These are phyloP conservation scores for Aphanoascus verrucosus DNA, from an alignment of 2,329 filamentous ascomycete genomes.

Conservation along the genomic window DNA sequence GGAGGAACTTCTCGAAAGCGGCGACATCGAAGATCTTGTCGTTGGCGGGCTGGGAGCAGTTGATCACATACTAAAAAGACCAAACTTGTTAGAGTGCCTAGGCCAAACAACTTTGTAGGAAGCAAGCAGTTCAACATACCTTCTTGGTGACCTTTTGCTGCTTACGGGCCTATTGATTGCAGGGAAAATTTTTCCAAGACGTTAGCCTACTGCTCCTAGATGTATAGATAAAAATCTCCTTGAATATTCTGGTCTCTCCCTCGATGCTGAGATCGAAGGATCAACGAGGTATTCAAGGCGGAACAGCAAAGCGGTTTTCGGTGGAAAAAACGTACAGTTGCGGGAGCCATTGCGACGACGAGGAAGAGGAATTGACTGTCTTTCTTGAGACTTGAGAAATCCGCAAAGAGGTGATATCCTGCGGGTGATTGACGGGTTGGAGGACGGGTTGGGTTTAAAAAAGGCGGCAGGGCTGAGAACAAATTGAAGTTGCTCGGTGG, in stretches of 20 bases:
- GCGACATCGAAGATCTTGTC: constrained; percentile 99
- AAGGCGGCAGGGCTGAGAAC: background rate
- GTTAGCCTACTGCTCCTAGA: constrained; percentile 86
- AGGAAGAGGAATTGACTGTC: constrained; percentile 9
- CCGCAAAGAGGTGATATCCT: constrained; percentile 90
- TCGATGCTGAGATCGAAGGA: constrained; percentile 15
- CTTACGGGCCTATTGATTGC: constrained; percentile 35
- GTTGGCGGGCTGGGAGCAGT: constrained; percentile 92
- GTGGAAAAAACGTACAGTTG: constrained; percentile 62
- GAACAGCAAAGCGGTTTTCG: constrained; percentile 88
- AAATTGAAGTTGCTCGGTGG: constrained; percentile 4
- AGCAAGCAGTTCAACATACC: constrained; percentile 23
- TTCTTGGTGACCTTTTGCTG: constrained; percentile 42
- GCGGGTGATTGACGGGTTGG: constrained; percentile 38
- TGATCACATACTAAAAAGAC: constrained; percentile 78
- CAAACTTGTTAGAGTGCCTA: background rate
- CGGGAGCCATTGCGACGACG: constrained; percentile 64
- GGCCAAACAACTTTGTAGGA: background rate
- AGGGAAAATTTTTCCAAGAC: constrained; percentile 40
- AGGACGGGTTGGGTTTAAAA: background rate
- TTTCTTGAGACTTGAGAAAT: constrained; percentile 23
- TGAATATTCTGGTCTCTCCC: constrained; percentile 8
- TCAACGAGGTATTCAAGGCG: constrained; percentile 37
- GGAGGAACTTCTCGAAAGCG: constrained; percentile 99
- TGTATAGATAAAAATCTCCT: constrained; percentile 22